Base-by-base conservation (phyloP, 768 basidiomycete genomes). In the Cystoderma amianthinum region DNA sequence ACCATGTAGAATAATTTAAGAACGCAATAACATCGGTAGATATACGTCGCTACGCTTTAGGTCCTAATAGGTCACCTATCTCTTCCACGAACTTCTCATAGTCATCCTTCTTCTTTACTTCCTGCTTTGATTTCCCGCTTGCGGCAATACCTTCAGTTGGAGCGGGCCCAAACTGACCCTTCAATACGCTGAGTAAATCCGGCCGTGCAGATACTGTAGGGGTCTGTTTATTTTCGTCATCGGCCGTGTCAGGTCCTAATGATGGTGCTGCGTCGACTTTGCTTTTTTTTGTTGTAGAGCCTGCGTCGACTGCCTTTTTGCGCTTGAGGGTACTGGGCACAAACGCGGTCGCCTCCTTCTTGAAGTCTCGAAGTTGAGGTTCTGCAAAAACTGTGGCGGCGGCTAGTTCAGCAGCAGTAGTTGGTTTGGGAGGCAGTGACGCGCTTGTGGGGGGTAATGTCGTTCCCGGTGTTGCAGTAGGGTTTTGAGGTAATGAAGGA, bases 341-440 rank as follows among this genome's bases (percentile, higher is more conserved):
- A 53, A 99, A 98, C 0, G 87, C 80, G 1, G 91, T 95, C 6
- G 87, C 85, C 59, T 99, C 96, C 61, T 91, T 93, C 66, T 93
- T 91, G 46, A 98, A 69, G 61, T 99, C 91, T 11, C 95, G 85
- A 38, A 99, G 62, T 56, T 91, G 74, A 3, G 96, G 91, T 34
- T 70, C 90, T 2, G 93, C 92, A 16, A 78, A 82, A 39, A 97
- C 81, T 2, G 77, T 85, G 1, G 88, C 90, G 7, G 69, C 60
- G 6, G 61, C 55, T n/a, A n/a, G n/a, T n/a, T n/a, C n/a, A n/a
- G n/a, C n/a, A n/a, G n/a, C n/a, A 11, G 61, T 48, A 18, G 52
- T 55, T 17, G 65, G 67, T 41, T 66, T 64, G 2, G 58, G 55
- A 12, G 61, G 60, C 12, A 66, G 45, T 4, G 61, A 61, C 6